Evolutionary conservation across 306 rosid genomes (phyloP).

Genomic region (Vigna trinervia): DNA sequence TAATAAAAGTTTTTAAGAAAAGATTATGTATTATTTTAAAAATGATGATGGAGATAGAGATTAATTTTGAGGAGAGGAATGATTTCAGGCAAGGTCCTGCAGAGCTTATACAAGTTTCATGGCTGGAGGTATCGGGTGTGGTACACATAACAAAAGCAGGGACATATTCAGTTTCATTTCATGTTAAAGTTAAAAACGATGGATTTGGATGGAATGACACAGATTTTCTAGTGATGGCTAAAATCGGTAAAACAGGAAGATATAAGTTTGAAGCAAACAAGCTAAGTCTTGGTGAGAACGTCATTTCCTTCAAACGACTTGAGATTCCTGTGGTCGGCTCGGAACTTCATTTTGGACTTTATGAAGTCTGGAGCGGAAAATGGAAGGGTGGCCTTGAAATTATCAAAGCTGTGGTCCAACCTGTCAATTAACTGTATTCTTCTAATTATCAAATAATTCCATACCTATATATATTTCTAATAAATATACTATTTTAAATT

Average conservation of each 20-base stretch:
- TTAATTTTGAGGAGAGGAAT: no score
- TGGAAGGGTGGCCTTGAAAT: conserved; percentile 88
- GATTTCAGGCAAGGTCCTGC: conserved; percentile 5
- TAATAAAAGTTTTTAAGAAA: no score
- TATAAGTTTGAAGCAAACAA: background rate
- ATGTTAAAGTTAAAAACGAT: conserved; percentile 27
- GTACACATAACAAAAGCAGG: accelerated
- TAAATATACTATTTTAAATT: no score
- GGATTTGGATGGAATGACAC: conserved; percentile 74
- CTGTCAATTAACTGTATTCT: no score
- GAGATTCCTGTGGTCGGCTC: accelerated
- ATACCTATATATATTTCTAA: no score
- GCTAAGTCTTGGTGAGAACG: accelerated
- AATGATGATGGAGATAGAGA: no score
- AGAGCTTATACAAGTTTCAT: conserved; percentile 71
- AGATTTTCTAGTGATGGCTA: conserved; percentile 71
- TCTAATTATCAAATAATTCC: no score
- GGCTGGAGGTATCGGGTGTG: conserved; percentile 73
- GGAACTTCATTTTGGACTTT: conserved; percentile 70
- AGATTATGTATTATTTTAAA: no score
- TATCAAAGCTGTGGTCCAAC: conserved; percentile 27
- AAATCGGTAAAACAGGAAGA: conserved; percentile 60
- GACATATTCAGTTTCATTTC: conserved; percentile 42
- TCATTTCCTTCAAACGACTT: background rate
- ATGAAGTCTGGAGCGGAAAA: conserved; percentile 90